Conservation (phyloP, 257 asterid genomes). For the Voacanga thouarsii region DNA sequence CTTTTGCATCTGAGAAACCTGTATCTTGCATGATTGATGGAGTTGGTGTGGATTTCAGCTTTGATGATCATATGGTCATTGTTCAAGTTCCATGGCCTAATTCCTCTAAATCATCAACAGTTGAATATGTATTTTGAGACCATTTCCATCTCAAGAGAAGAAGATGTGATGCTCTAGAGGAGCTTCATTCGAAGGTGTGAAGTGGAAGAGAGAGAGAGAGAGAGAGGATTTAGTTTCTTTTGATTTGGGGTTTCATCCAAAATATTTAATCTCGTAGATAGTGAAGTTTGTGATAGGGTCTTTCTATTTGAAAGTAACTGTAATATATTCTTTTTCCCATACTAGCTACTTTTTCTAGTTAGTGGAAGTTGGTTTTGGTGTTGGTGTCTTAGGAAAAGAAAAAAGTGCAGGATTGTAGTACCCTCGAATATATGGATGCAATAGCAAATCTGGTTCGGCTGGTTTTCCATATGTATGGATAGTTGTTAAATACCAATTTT, state of each 20-base stretch:
- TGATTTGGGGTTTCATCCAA: neutral
- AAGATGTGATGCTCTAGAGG: neutral
- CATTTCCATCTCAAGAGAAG: too few species aligned
- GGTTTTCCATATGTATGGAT: too few species aligned
- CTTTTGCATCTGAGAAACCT: slow-evolving; percentile 32
- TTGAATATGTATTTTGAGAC: slow-evolving; percentile 23
- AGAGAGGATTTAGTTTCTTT: neutral
- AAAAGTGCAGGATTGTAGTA: too few species aligned
- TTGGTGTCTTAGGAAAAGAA: too few species aligned
- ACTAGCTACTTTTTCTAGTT: too few species aligned
- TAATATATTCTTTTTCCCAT: neutral
- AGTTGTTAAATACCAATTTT: neutral
- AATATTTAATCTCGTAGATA: neutral
- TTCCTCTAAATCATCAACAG: slow-evolving; percentile 11
- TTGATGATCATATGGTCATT: slow-evolving; percentile 23
- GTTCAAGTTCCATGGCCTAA: slow-evolving; percentile 32
- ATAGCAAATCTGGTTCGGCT: too few species aligned
- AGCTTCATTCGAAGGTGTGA: neutral
- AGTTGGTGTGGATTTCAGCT: slow-evolving; percentile 14
- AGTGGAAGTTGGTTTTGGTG: too few species aligned
- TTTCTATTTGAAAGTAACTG: neutral
- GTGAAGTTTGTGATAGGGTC: neutral
- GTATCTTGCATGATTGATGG: slow-evolving; percentile 23
- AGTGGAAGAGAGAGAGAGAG: neutral
- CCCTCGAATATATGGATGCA: too few species aligned